Evolutionary conservation across 495 filamentous ascomycete species (phyloP).

Genomic region (Cercophora scortea): DNA sequence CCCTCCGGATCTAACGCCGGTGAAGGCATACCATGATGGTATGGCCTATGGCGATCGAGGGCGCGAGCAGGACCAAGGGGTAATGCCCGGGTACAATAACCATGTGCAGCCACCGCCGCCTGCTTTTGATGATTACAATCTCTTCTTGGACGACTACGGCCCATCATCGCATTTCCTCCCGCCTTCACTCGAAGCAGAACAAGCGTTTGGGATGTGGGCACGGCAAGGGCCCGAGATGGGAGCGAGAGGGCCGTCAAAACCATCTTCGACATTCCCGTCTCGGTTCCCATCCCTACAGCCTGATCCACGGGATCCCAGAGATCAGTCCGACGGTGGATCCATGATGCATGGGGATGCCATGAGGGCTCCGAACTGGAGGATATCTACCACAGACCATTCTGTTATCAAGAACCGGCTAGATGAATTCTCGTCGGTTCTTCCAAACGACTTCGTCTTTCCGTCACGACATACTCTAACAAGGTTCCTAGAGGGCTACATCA

Average conservation of each 20-base stretch:
- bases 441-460: slow-evolving; percentile 55
- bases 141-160: slow-evolving; percentile 45
- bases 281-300: slow-evolving; percentile 61
- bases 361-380: slow-evolving; percentile 51
- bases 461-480: slow-evolving; percentile 58
- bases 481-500: slow-evolving; percentile 60
- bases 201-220: slow-evolving; percentile 36
- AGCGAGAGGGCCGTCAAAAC: slow-evolving; percentile 34
- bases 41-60: slow-evolving; percentile 34
- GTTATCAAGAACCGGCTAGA: slow-evolving; percentile 55
- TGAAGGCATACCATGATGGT: slow-evolving; percentile 38
- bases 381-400: slow-evolving; percentile 55
- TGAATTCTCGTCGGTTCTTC: slow-evolving; percentile 60
- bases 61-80: slow-evolving; percentile 32
- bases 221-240: slow-evolving; percentile 29
- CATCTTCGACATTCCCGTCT: slow-evolving; percentile 60
- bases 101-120: slow-evolving; percentile 27
- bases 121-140: slow-evolving; percentile 39
- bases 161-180: slow-evolving; percentile 40
- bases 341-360: slow-evolving; percentile 34
- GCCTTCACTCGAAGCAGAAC: slow-evolving; percentile 39
- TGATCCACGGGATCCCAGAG: slow-evolving; percentile 52
- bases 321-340: slow-evolving; percentile 40
- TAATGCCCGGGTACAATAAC: slow-evolving; percentile 29
- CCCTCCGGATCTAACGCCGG: slow-evolving; percentile 27